A percentile compares a stretch with the other conserved stretches of the same genome.
phyloP scores from a whole-genome alignment of 2,329 filamentous ascomycete genomes.

The Gnomoniopsis smithogilvyi region DNA sequence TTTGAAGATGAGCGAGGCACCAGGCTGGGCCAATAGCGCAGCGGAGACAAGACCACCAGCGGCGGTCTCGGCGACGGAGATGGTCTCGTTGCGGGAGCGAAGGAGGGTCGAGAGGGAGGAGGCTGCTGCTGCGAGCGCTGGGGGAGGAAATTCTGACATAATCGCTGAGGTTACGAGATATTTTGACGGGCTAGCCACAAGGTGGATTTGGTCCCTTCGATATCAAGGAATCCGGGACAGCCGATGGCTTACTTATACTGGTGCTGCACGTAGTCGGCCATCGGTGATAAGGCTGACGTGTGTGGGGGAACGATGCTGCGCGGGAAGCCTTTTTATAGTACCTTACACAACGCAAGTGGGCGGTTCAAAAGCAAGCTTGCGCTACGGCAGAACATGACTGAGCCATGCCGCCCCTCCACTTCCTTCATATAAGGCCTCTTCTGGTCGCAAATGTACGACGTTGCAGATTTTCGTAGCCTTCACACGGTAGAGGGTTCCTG shows the following conservation, averaged over 20 bases:
- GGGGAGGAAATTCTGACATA: conserved; percentile 16
- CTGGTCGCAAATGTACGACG: too few species aligned
- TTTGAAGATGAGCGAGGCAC: conserved; percentile 55
- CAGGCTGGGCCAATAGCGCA: conserved; percentile 54
- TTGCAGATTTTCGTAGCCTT: too few species aligned
- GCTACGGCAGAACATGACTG: too few species aligned
- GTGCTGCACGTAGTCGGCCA: background rate
- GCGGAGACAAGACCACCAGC: conserved; percentile 61
- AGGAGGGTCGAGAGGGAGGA: conserved; percentile 50
- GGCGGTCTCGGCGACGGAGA: conserved; percentile 62
- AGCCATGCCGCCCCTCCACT: too few species aligned
- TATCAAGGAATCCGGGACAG: background rate
- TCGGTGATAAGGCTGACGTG: too few species aligned
- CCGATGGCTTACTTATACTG: background rate
- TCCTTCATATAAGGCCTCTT: too few species aligned
- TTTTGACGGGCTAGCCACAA: background rate
- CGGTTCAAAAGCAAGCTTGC: too few species aligned
- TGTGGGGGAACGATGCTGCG: too few species aligned
- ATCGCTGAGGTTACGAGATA: background rate
- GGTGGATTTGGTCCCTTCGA: background rate
- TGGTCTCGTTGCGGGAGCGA: conserved; percentile 51
- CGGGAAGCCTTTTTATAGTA: too few species aligned
- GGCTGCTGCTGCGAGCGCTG: conserved; percentile 22
- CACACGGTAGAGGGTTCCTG: too few species aligned
- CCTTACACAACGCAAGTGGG: too few species aligned